Conservation (phyloP, 225 moss, liverwort and hornwort genomes). For the Lunularia cruciata region DNA sequence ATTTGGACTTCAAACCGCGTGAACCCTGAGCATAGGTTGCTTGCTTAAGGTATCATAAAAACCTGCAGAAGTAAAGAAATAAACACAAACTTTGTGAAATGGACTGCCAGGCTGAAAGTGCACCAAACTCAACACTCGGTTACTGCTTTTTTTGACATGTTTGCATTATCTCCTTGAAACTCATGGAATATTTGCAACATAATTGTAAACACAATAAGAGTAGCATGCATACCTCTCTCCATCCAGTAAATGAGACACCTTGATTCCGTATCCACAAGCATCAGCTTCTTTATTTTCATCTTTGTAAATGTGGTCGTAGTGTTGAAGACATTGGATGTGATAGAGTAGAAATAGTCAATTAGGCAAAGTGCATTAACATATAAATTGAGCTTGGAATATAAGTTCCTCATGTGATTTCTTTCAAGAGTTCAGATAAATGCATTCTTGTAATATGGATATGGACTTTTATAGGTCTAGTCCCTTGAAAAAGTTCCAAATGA, state of each 20-base stretch:
- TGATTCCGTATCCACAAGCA: constrained; percentile 55
- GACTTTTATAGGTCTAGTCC: no score
- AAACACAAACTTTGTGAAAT: no score
- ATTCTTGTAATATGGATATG: no score
- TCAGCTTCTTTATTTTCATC: constrained; percentile 59
- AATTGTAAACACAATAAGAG: neutral
- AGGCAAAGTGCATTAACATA: no score
- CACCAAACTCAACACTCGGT: neutral
- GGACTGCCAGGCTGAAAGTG: no score
- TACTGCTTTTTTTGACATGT: neutral
- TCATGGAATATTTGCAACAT: neutral
- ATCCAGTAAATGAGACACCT: constrained; percentile 57
- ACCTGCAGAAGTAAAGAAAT: constrained; percentile 31
- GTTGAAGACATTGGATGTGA: no score
- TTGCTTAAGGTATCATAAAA: constrained; percentile 58
- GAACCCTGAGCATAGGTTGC: constrained; percentile 53
- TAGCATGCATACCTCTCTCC: constrained; percentile 47
- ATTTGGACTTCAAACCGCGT: no score
- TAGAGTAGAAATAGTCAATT: no score
- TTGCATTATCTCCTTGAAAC: no score
- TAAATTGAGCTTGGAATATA: no score
- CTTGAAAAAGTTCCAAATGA: no score
- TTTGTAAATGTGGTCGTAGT: constrained; percentile 41
- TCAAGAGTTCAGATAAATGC: neutral
- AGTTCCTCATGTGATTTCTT: neutral